Evolutionary conservation across 805 yeast genomes (phyloP), one percentile per base, ranked within the genome.

Genomic region (Cyberlindnera misumaiensis): DNA sequence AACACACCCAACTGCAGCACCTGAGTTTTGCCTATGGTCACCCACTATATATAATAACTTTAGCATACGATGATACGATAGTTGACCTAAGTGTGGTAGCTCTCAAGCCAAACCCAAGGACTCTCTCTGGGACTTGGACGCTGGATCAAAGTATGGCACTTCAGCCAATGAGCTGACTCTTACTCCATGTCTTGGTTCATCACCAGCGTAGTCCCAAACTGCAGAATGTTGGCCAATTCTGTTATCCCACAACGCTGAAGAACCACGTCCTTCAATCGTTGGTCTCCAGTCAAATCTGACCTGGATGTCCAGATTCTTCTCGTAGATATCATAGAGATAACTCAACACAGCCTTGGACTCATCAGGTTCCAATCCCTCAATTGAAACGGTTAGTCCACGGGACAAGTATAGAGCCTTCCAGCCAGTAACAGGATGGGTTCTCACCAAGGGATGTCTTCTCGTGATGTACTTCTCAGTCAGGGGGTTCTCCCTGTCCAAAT

Each of bases 361-460:
- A 35, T 56, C 70, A 16, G 68, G 67, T 35, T 68, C 67, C 31
- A 74, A 62, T 2, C 75, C 80, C 13, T 70, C 63, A 40, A 74
- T 75, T 43, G 73, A 62, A 22, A 51, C 58, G 11, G 76, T 72
- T 65, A 64, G 64, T 9, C 61, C 55, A 37, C 75, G 63, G 57
- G 72, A 73, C 32, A 73, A 75, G 42, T 33, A 75, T 44, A 75
- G 55, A 3, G 75, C 59, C 55, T 76, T 77, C 79, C 77, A 71
- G 22, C 80, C 80, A 30, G 82, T 77, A 11, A 68, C 76, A 7
- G 83, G 82, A 47, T 77, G 75, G 27, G 80, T 75, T 56, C 80
- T 67, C 29, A 77, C 65, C 14, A 77, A 45, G 2, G 80, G 80
- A 55, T 76, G 82, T 38, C 64, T 73, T 51, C 76, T 65, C 47